phyloP scores from a whole-genome alignment of 2,329 filamentous ascomycete genomes.

The Lecanosticta acicola region DNA sequence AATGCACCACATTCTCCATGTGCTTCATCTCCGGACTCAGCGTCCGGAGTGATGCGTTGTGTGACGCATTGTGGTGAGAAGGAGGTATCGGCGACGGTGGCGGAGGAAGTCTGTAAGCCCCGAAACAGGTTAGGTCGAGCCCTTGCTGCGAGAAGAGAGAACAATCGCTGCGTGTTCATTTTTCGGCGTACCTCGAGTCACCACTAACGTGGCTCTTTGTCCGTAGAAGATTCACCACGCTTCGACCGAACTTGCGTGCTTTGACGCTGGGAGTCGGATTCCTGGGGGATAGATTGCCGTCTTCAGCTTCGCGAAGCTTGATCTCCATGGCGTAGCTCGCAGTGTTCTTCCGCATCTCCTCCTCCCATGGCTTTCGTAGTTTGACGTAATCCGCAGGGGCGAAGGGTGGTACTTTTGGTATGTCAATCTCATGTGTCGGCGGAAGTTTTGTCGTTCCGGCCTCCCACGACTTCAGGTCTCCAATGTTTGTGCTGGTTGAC shows the following conservation, averaged over 20 bases:
- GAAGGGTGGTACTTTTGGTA: constrained; percentile 26
- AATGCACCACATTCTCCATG: constrained; percentile 11
- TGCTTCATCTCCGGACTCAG: constrained; percentile 12
- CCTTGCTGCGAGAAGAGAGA: background rate
- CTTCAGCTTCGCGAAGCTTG: constrained; percentile 30
- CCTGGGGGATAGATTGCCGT: constrained; percentile 19
- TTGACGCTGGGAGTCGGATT: constrained; percentile 30
- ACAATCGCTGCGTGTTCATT: background rate
- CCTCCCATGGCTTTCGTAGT: constrained; percentile 29
- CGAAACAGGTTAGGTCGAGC: constrained; percentile 1
- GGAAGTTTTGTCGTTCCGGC: constrained; percentile 10
- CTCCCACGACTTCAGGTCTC: constrained; percentile 15
- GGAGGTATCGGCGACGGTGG: background rate
- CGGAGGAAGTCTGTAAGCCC: background rate
- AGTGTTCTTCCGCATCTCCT: constrained; percentile 26
- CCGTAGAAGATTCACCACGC: constrained; percentile 31
- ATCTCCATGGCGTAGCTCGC: constrained; percentile 25
- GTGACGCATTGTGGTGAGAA: background rate
- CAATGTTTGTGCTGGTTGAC: constrained; percentile 11
- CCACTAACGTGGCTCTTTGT: constrained; percentile 24
- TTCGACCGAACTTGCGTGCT: constrained; percentile 31
- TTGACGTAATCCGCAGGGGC: constrained; percentile 30
- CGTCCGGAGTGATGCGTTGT: constrained; percentile 4
- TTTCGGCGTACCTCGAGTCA: constrained; percentile 12
- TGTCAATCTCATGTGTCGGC: constrained; percentile 12